A percentile compares a stretch with the other conserved stretches of the same genome.
phyloP scores from a whole-genome alignment of 768 basidiomycete genomes.

The Suillus hirtellus region DNA sequence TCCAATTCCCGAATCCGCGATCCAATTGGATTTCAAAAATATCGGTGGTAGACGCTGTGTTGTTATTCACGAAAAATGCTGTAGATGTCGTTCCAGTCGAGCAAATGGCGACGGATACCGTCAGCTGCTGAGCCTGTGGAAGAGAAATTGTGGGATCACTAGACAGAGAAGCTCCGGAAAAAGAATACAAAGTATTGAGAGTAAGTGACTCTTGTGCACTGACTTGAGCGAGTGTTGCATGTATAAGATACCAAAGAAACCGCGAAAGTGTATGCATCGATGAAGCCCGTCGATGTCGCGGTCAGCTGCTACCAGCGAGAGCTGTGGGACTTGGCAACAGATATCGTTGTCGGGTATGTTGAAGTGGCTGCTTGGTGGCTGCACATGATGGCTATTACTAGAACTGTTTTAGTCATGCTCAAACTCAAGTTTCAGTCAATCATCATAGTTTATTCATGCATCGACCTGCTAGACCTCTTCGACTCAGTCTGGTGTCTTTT shows the following conservation, averaged over 20 bases:
- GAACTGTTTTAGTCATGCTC: not conserved
- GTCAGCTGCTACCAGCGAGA: not conserved
- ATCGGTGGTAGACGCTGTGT: conserved; percentile 20
- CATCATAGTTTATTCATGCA: not conserved
- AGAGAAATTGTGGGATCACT: conserved; percentile 41
- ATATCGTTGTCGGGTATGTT: not conserved
- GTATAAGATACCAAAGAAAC: conserved; percentile 11
- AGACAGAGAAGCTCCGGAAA: conserved; percentile 32
- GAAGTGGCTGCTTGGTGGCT: not conserved
- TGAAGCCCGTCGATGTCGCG: not conserved
- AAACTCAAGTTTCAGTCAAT: not conserved
- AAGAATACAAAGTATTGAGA: conserved; percentile 38
- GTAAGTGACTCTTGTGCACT: conserved; percentile 29
- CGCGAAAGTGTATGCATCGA: conserved; percentile 7
- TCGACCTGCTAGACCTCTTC: not conserved
- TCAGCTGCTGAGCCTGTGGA: conserved; percentile 40
- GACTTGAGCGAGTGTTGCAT: conserved; percentile 8
- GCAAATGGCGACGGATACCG: conserved; percentile 54
- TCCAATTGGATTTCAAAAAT: conserved; percentile 49
- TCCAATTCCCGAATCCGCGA: conserved; percentile 55
- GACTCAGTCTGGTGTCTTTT: not conserved
- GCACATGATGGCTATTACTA: too few species aligned
- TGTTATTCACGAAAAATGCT: conserved; percentile 62
- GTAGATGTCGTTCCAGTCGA: conserved; percentile 36
- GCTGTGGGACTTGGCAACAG: not conserved